Evolutionary conservation across 192 early-diverging fungal genomes (phyloP).

Genomic region (Backusella morwellensis): DNA sequence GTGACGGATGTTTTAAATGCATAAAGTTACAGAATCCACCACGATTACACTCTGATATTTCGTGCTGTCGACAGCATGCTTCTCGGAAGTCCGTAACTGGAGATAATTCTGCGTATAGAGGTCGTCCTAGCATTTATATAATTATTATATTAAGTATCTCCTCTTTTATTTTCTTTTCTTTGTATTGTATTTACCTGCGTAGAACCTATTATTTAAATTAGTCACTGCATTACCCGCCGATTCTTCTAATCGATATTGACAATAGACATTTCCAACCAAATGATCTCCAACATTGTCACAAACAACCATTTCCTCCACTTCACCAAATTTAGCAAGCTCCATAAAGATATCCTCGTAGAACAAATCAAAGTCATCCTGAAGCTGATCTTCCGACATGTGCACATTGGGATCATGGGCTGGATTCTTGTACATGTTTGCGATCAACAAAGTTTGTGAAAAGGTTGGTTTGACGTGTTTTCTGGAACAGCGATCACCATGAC

Average conservation of each 20-base stretch:
- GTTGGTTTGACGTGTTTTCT: conserved; percentile 97
- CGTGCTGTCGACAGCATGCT: conserved; percentile 97
- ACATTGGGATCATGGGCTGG: conserved; percentile 71
- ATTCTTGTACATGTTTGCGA: conserved; percentile 96
- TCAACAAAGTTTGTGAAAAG: conserved; percentile 91
- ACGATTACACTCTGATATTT: conserved; percentile 90
- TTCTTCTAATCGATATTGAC: conserved; percentile 86
- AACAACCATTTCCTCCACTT: conserved; percentile 94
- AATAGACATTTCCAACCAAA: conserved; percentile 96
- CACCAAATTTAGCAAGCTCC: conserved; percentile 95
- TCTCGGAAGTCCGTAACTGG: conserved; percentile 98
- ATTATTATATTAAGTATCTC: neutral
- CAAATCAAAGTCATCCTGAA: conserved; percentile 90
- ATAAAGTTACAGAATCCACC: conserved; percentile 99
- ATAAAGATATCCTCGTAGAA: conserved; percentile 97
- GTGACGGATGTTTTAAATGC: conserved; percentile 91
- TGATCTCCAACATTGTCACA: conserved; percentile 99
- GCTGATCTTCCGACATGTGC: conserved; percentile 62
- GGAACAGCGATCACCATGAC: conserved; percentile 96
- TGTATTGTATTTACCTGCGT: conserved; percentile 57
- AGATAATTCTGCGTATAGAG: conserved; percentile 94
- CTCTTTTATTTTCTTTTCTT: neutral
- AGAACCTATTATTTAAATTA: conserved; percentile 91
- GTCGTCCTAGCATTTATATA: conserved; percentile 53
- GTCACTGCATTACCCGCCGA: conserved; percentile 92